Evolutionary conservation across 306 rosid genomes (phyloP), one percentile per base, ranked within the genome.

Genomic region (Urtica urens): DNA sequence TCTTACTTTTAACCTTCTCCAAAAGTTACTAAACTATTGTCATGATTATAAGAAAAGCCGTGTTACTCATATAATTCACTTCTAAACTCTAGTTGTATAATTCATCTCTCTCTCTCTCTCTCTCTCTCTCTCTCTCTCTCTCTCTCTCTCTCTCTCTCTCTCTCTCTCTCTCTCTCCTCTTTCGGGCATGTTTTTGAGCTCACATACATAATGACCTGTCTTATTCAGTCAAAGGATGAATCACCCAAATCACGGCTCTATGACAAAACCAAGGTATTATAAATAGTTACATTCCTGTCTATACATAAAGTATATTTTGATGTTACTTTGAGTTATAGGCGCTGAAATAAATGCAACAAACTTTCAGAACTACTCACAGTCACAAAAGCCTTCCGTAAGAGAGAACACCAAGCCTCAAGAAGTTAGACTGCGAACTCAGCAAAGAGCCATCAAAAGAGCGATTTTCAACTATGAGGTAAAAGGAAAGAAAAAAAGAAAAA

Each of bases 371-470:
- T n/a, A n/a, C n/a, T n/a, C n/a, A n/a, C n/a, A n/a, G n/a, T 57
- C 73, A 58, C 57, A 55, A 46, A 86, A 68, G 62, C 64, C 78
- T 49, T 65, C 65, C 24, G 58, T 72, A 1, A 87, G 46, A 57
- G 96, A 87, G 38, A 76, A 78, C 21, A 83, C 87, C 16, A 87
- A 75, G 49, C 77, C 87, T 55, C 94, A 83, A 57, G 93, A 74
- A 43, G 60, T 87, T 66, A 87, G 76, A 62, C 92, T 87, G 15
- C 96, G 51, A 35, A 83, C 96, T 4, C 74, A 87, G 70, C 76
- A 87, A 73, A 80, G 96, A 74, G 96, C 94, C 37, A 58, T 63
- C 27, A 87, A 74, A 62, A 77, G 96, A 7, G 96, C 96, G 40
- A 78, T 83, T 77, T 87, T 83, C 71, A 83, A 87, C 72, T 87